Percentiles rank a stretch among this genome's conserved stretches.
Conservation (phyloP, 371 early-diverging fungal genomes). For the Lichtheimia corymbifera region DNA sequence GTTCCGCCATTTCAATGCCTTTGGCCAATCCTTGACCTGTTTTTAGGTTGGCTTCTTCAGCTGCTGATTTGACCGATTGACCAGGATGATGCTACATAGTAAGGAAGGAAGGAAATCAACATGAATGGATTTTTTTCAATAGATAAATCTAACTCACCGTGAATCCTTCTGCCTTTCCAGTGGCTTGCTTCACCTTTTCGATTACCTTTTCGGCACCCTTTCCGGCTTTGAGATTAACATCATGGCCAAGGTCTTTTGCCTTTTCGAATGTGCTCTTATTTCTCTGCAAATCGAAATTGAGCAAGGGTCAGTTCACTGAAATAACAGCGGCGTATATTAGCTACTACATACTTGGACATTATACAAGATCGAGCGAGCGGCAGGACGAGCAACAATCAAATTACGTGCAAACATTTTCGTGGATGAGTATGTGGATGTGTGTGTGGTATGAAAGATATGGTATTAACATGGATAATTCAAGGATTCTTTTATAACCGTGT, state of each 20-base stretch:
- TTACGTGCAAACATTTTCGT: background rate
- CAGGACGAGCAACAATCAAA: background rate
- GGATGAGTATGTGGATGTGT: background rate
- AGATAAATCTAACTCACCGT: no score
- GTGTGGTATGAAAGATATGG: background rate
- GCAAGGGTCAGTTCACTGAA: background rate
- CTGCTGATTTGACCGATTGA: slow-evolving; percentile 7
- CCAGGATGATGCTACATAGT: background rate
- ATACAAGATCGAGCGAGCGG: background rate
- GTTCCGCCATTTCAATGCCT: slow-evolving; percentile 15
- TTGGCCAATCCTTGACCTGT: slow-evolving; percentile 7
- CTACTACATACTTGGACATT: background rate
- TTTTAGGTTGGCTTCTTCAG: slow-evolving; percentile 6
- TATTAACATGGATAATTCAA: background rate
- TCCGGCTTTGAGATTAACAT: slow-evolving; percentile 16
- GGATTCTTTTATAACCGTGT: background rate
- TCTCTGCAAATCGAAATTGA: background rate
- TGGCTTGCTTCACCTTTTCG: slow-evolving; percentile 10
- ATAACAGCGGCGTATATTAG: background rate
- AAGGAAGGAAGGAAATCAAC: no score
- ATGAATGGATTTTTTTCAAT: no score
- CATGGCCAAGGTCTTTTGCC: slow-evolving; percentile 18
- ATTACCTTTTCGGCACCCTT: slow-evolving; percentile 8
- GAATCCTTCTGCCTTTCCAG: background rate
- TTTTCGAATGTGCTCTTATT: slow-evolving; percentile 11